phyloP scores from a whole-genome alignment of 2,329 filamentous ascomycete species.

The Zarea fungicola region DNA sequence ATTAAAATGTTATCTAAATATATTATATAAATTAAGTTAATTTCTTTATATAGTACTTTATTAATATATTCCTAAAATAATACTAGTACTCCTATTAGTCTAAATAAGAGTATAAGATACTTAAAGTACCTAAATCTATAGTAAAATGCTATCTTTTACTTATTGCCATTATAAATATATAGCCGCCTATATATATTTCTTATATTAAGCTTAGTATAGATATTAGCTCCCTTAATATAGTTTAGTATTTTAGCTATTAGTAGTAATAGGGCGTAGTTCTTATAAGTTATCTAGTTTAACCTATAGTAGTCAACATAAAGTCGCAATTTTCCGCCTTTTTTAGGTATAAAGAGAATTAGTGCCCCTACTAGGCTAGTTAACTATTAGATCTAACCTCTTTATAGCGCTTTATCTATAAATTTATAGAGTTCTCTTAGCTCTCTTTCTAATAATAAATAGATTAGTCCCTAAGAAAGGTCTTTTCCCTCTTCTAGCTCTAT shows the following conservation, averaged over 20 bases:
- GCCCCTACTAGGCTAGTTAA: conserved; percentile 9
- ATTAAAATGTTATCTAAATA: conserved; percentile 11
- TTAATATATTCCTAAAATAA: conserved; percentile 9
- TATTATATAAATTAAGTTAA: conserved; percentile 7
- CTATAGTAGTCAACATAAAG: conserved; percentile 17
- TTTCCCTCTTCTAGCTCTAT: conserved; percentile 8
- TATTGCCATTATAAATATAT: conserved; percentile 8
- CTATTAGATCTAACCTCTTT: conserved; percentile 7
- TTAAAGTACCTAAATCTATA: conserved; percentile 1
- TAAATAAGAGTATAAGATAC: background rate
- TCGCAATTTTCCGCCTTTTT: conserved; percentile 7
- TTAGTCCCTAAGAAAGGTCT: conserved; percentile 6
- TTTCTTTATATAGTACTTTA: conserved; percentile 10
- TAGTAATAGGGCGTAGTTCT: conserved; percentile 13
- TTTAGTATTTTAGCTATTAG: conserved; percentile 13
- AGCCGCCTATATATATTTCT: background rate
- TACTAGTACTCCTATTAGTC: conserved; percentile 1
- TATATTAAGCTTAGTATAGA: conserved; percentile 14
- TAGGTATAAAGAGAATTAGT: conserved; percentile 13
- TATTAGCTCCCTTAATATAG: conserved; percentile 8
- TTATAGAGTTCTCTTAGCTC: conserved; percentile 11
- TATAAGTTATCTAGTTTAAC: conserved; percentile 15
- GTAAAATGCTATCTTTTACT: conserved; percentile 3
- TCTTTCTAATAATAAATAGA: conserved; percentile 11
- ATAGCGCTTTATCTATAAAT: conserved; percentile 8